Percentiles rank a stretch among this genome's conserved stretches.
Evolutionary conservation across 2,329 filamentous ascomycete genomes (phyloP).

Genomic region (Alternaria sp.): DNA sequence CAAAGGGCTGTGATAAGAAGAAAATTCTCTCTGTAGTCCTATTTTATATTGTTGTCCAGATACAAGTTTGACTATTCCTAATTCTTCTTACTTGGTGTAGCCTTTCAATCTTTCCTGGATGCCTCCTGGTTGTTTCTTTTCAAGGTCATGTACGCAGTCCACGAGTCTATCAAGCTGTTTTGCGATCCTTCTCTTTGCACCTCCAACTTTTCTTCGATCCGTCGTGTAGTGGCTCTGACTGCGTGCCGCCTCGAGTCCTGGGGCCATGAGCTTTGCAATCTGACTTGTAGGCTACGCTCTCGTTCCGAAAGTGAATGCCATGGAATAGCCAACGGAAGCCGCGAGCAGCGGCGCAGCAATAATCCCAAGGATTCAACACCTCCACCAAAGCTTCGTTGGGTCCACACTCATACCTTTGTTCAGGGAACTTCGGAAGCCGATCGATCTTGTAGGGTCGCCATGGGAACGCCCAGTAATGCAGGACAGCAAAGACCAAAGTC

Average conservation of each 20-base stretch:
- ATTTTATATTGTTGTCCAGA: neutral
- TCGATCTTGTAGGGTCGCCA: constrained; percentile 70
- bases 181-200: neutral
- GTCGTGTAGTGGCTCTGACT: neutral
- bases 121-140: neutral
- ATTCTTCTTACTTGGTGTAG: neutral
- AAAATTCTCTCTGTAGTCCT: neutral
- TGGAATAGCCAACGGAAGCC: constrained; percentile 82
- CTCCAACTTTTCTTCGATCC: neutral
- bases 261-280: neutral
- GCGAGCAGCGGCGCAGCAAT: constrained; percentile 78
- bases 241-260: neutral
- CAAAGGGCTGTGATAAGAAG: neutral
- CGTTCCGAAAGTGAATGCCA: constrained; percentile 66
- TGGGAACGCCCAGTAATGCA: constrained; percentile 84
- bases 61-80: neutral
- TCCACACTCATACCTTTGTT: constrained; percentile 64
- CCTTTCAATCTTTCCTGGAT: neutral
- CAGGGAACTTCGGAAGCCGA: constrained; percentile 13
- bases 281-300: constrained; percentile 50
- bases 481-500: constrained; percentile 79
- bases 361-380: constrained; percentile 81
- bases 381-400: constrained; percentile 70
- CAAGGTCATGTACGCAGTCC: neutral
- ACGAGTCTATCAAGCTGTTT: neutral